Percentiles rank a stretch among this genome's conserved stretches.
These are phyloP conservation scores for Dactylellina cionopaga DNA, from an alignment of 2,329 filamentous ascomycete genomes.

Conservation along the genomic window DNA sequence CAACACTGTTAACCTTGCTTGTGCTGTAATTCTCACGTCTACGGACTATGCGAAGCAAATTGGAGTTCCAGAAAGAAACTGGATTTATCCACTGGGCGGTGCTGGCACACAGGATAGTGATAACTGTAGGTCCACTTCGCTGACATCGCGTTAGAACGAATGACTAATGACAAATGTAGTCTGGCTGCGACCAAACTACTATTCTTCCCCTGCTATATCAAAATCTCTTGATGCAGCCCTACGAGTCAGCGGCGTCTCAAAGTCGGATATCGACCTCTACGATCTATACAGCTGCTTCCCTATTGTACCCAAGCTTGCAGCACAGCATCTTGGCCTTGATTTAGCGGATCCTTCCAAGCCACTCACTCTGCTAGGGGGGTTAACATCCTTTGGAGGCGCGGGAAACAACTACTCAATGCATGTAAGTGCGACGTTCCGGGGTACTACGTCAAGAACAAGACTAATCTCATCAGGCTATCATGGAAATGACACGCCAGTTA, in stretches of 20 bases:
- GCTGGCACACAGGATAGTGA: constrained; percentile 70
- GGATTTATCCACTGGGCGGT: constrained; percentile 73
- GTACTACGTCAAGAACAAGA: not conserved
- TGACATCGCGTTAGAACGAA: constrained; percentile 19
- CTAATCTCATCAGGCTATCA: constrained; percentile 62
- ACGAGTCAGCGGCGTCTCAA: constrained; percentile 63
- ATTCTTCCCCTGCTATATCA: constrained; percentile 69
- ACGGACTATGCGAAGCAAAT: constrained; percentile 67
- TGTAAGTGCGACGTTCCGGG: no score
- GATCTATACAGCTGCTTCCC: constrained; percentile 77
- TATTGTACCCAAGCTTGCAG: constrained; percentile 74
- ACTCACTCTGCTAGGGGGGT: constrained; percentile 71
- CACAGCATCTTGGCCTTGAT: constrained; percentile 68
- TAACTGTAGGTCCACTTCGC: constrained; percentile 63
- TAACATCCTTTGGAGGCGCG: constrained; percentile 76
- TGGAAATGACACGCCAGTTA: constrained; percentile 68
- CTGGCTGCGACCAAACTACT: constrained; percentile 71
- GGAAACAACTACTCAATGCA: constrained; percentile 79
- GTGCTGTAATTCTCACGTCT: constrained; percentile 70
- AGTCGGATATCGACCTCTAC: constrained; percentile 68
- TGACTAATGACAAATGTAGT: constrained; percentile 61
- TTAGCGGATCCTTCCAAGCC: constrained; percentile 64
- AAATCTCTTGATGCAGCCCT: constrained; percentile 69
- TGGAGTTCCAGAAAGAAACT: constrained; percentile 67
- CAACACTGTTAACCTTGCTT: constrained; percentile 74